Evolutionary conservation across 495 filamentous ascomycete genomes (phyloP).

Genomic region (Tuber borchii): DNA sequence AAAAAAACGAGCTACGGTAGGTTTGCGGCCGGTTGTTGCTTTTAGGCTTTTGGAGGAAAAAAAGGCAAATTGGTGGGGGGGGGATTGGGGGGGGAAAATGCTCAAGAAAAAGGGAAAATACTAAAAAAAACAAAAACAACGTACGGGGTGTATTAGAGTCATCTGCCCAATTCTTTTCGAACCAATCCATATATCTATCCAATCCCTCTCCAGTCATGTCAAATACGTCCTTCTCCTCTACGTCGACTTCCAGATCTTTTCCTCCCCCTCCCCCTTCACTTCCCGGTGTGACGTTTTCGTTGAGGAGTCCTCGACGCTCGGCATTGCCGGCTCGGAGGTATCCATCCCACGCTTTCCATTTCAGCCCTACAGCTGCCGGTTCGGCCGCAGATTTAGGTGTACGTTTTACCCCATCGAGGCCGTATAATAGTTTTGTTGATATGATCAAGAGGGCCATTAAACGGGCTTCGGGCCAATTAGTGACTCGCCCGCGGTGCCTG

Average conservation of each 20-base stretch:
- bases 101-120: not conserved
- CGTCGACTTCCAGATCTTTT: slow-evolving; percentile 45
- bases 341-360: slow-evolving; percentile 67
- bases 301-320: slow-evolving; percentile 26
- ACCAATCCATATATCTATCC: slow-evolving; percentile 85
- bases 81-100: not conserved
- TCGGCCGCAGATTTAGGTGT: slow-evolving; percentile 54
- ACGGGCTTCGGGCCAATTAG: slow-evolving; percentile 60
- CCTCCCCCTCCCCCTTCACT: slow-evolving; percentile 41
- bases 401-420: slow-evolving; percentile 60
- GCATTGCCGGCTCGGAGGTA: slow-evolving; percentile 46
- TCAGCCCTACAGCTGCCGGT: slow-evolving; percentile 54
- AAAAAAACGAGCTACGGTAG: not conserved
- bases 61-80: not conserved
- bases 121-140: slow-evolving; percentile 1
- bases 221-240: slow-evolving; percentile 63
- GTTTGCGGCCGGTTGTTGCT: not conserved
- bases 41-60: not conserved
- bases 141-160: slow-evolving; percentile 47
- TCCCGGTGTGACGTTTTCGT: slow-evolving; percentile 11
- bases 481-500: slow-evolving; percentile 7
- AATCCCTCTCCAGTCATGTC: slow-evolving; percentile 61
- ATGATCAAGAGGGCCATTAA: slow-evolving; percentile 67
- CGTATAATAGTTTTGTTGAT: slow-evolving; percentile 69
- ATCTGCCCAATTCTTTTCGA: slow-evolving; percentile 65